A percentile compares a stretch with the other conserved stretches of the same genome.
phyloP scores from a whole-genome alignment of 2,329 filamentous ascomycete genomes.

The Plectosphaerella plurivora region DNA sequence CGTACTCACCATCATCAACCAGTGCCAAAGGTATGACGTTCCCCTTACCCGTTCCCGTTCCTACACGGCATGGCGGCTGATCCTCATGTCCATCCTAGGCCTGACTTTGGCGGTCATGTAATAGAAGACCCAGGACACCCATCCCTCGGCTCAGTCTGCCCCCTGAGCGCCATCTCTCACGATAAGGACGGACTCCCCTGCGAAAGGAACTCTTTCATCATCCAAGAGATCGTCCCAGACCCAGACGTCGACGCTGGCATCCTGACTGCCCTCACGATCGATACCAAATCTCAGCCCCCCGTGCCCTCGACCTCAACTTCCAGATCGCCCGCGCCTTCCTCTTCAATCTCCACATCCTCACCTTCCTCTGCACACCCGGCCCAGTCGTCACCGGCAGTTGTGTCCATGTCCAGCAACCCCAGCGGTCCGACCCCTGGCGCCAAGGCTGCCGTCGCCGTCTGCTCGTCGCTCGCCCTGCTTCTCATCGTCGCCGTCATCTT shows the following conservation, averaged over 20 bases:
- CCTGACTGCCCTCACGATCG: conserved; percentile 2
- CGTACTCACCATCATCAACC: conserved; percentile 45
- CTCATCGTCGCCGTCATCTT: conserved; percentile 29
- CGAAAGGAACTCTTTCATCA: conserved; percentile 2
- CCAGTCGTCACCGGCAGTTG: no score
- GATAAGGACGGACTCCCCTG: not conserved
- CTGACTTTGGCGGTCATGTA: not conserved
- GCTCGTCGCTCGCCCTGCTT: conserved; percentile 31
- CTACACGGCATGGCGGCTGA: conserved; percentile 1
- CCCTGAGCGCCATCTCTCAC: conserved; percentile 5
- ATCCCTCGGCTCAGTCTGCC: conserved; percentile 21
- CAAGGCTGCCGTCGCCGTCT: conserved; percentile 41
- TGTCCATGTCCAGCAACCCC: no score
- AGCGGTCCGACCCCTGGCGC: conserved; percentile 18
- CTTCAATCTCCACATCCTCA: no score
- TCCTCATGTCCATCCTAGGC: not conserved
- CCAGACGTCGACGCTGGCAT: not conserved
- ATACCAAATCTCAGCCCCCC: not conserved
- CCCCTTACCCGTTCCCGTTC: not conserved
- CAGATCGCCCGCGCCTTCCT: not conserved
- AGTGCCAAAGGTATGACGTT: conserved; percentile 42
- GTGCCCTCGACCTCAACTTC: not conserved
- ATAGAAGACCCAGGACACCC: conserved; percentile 31
- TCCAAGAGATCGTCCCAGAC: not conserved
- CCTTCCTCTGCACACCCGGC: no score